These are phyloP conservation scores for Yamadazyma dendronema DNA, from an alignment of 1,139 yeast genomes.

Conservation along the genomic window DNA sequence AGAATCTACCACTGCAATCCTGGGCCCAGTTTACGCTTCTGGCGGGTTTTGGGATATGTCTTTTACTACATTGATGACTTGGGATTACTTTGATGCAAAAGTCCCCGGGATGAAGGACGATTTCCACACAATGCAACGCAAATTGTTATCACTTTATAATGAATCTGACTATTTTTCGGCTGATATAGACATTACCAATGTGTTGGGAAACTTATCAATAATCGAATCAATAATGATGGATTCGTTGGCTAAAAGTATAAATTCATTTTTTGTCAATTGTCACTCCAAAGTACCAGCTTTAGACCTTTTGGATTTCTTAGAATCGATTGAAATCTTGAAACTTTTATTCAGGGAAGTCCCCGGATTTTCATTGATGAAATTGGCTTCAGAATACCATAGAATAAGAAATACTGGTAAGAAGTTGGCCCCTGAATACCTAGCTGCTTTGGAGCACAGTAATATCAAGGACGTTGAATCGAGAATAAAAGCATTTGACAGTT, in stretches of 20 bases:
- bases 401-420: conserved; percentile 3
- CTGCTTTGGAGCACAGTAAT: conserved; percentile 8
- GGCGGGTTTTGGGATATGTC: conserved; percentile 39
- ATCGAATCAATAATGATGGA: conserved; percentile 22
- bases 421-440: conserved; percentile 11
- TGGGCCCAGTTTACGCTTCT: too few species aligned
- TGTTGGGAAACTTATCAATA: conserved; percentile 14
- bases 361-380: conserved; percentile 20
- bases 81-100: conserved; percentile 28
- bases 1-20: neutral
- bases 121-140: conserved; percentile 12
- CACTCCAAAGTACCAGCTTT: conserved; percentile 37
- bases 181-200: conserved; percentile 15
- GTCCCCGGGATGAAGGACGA: conserved; percentile 18
- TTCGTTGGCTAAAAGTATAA: conserved; percentile 21
- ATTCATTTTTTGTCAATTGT: conserved; percentile 34
- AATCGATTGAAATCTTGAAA: conserved; percentile 30
- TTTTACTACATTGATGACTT: conserved; percentile 19
- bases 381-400: conserved; percentile 22
- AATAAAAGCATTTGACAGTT: conserved; percentile 20
- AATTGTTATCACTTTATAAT: conserved; percentile 20
- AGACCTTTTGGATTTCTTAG: conserved; percentile 30
- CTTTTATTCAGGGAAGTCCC: conserved; percentile 20
- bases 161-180: conserved; percentile 7
- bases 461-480: conserved; percentile 21